Base-by-base conservation (phyloP, 1,139 yeast genomes). In the Yamadazyma dendronema region DNA sequence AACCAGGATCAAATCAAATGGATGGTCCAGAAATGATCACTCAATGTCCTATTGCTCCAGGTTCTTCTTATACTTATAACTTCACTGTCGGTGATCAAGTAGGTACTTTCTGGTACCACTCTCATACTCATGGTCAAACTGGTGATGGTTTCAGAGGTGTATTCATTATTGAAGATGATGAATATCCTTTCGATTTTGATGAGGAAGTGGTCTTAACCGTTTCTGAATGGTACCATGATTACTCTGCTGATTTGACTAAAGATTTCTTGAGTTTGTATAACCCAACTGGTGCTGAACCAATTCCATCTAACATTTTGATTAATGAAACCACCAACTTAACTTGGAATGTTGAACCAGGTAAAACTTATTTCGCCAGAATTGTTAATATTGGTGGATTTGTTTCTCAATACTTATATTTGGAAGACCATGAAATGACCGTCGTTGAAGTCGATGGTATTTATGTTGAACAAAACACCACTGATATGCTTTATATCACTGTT, bases 221-320 rank as follows among this genome's bases (percentile, higher is more conserved):
- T 16, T 57, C 78, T 29, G 94, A 84, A 47, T 74, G 82, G 62
- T 84, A 84, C 54, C 86, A 81, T 50, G 59, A 67, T 21, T 61
- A 70, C 31, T 67, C 77, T 38, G 62, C 64, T 13, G 68, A 60
- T 2, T 63, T 82, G 31, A 59, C 68, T 38, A 50, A 59, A 8
- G 57, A 61, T 26, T 84, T 83, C 57, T 59, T 81, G 53, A 72
- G 72, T 35, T 61, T 83, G 45, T 84, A 74, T 54, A 84, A 84
- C 48, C 94, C 94, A 23, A 83, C 90, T 1, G 94, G 94, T 38
- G 88, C 86, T 28, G 94, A 84, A 56, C 92, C 92, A 27, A 74
- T 84, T 40, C 92, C 92, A 6, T 79, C 79, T 44, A 80, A 77
- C 51, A 52, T 78, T 27, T 62, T 84, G 38, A 73, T 84, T 54